Evolutionary conservation across 768 basidiomycete species (phyloP).

Genomic region (Agrocybe praecox): DNA sequence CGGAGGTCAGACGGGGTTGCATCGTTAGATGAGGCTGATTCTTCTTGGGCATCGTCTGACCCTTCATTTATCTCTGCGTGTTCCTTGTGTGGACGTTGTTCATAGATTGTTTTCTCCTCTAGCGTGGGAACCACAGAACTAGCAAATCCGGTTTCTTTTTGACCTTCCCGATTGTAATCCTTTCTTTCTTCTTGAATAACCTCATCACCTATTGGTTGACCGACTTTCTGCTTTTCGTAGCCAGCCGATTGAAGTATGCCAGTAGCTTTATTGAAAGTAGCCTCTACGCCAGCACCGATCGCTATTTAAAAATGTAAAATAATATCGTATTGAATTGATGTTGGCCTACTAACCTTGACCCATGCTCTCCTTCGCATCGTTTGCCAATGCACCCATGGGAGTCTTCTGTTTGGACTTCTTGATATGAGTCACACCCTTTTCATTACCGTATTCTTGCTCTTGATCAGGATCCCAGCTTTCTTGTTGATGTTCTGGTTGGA

Average conservation of each 20-base stretch:
- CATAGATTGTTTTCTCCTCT: slow-evolving; percentile 65
- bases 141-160: slow-evolving; percentile 57
- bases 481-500: slow-evolving; percentile 51
- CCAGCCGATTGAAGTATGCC: slow-evolving; percentile 46
- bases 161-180: slow-evolving; percentile 53
- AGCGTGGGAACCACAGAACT: slow-evolving; percentile 66
- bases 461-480: slow-evolving; percentile 74
- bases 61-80: slow-evolving; percentile 19
- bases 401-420: slow-evolving; percentile 38
- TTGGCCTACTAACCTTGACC: slow-evolving; percentile 48
- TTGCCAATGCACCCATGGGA: slow-evolving; percentile 31
- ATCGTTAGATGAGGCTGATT: slow-evolving; percentile 5
- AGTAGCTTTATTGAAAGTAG: slow-evolving; percentile 27
- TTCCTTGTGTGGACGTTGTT: slow-evolving; percentile 42
- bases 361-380: slow-evolving; percentile 38
- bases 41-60: slow-evolving; percentile 10
- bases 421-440: slow-evolving; percentile 43
- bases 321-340: background rate
- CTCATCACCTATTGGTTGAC: slow-evolving; percentile 42
- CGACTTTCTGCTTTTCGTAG: slow-evolving; percentile 38
- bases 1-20: slow-evolving; percentile 29
- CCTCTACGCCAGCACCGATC: slow-evolving; percentile 15
- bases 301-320: slow-evolving; percentile 8
- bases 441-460: slow-evolving; percentile 57
- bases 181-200: slow-evolving; percentile 51